Conservation (phyloP, 2,329 filamentous ascomycete genomes). For the Alternaria sp. region DNA sequence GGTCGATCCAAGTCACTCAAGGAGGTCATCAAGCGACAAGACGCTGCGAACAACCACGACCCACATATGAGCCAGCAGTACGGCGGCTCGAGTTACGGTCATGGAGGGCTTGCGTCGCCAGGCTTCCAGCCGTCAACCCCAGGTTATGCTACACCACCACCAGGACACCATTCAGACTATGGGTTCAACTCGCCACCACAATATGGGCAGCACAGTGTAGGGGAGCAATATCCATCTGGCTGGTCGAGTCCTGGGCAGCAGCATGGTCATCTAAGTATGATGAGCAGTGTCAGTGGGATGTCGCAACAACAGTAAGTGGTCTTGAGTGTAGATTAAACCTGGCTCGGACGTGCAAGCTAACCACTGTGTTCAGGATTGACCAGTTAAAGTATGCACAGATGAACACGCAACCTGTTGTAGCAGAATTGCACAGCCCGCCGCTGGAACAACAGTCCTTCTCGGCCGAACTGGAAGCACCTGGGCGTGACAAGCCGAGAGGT, state of each 20-base stretch:
- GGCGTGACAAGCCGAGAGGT: constrained; percentile 13
- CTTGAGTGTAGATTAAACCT: not conserved
- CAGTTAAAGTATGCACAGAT: constrained; percentile 31
- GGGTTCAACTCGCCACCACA: constrained; percentile 23
- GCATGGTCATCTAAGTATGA: constrained; percentile 29
- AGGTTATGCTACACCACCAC: constrained; percentile 15
- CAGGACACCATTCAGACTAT: constrained; percentile 23
- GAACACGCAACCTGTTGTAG: constrained; percentile 12
- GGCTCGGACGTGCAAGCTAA: constrained; percentile 3
- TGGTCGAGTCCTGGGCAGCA: constrained; percentile 30
- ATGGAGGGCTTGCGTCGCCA: constrained; percentile 16
- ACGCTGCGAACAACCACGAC: constrained; percentile 1
- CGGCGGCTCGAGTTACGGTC: constrained; percentile 8
- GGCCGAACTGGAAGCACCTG: constrained; percentile 37
- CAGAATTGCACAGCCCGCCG: constrained; percentile 36
- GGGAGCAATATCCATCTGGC: constrained; percentile 33
- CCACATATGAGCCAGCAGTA: constrained; percentile 12
- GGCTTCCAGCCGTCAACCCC: constrained; percentile 3
- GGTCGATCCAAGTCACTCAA: constrained; percentile 53
- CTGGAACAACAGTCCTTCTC: constrained; percentile 32
- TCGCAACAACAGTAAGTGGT: constrained; percentile 36
- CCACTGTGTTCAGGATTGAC: constrained; percentile 22
- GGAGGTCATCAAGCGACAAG: constrained; percentile 24
- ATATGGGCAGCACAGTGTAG: constrained; percentile 37
- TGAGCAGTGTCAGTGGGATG: constrained; percentile 29